Evolutionary conservation across 2,329 filamentous ascomycete genomes (phyloP), one percentile per base, ranked within the genome.

Genomic region (Penicillium frequentans): DNA sequence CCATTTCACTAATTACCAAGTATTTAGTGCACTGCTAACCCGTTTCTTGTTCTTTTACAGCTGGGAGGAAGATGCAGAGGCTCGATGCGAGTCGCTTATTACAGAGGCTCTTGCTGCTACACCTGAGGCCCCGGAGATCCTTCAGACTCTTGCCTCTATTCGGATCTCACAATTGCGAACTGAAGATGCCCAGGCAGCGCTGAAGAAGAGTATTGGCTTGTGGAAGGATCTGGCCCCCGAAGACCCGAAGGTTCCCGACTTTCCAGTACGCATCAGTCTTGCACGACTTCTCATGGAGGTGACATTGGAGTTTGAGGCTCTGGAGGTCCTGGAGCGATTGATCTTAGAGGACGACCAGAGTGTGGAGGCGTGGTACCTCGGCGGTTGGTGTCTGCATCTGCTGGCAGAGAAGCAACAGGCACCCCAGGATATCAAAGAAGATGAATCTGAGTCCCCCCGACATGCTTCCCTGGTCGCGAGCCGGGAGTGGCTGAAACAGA

Each of bases 301-400:
- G 16, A 88, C 88, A 61, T 85, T 96, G 85, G 89, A 96, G 73
- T 84, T 89, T 50, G 89, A 93, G 60, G 93, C 95, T 0, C 84
- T 96, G 56, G 85, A 90, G 55, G 92, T 98, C 3, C 79, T 97
- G 53, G 91, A 96, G 71, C 82, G 91, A 53, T 79, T 99, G 52
- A 86, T 96, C 39, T 81, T 84, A 35, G 95, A 99, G 72, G 93
- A 99, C 64, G 96, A 99, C 71, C 84, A 90, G 70, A 96, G 93
- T 73, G 90, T 99, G 21, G 95, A 99, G 76, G 90, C 91, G 19
- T 97, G 93, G 92, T 99, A 99, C 77, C 82, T 99, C 5, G 95
- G 95, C 44, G 96, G 95, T 4, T 98, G 93, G 90, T 93, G 91
- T 66, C 82, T 96, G 64, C 91, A 91, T 71, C 83, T 96, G 57